Evolutionary conservation across 345 rosid genomes (phyloP).

Genomic region (Carallia pectinifolia): DNA sequence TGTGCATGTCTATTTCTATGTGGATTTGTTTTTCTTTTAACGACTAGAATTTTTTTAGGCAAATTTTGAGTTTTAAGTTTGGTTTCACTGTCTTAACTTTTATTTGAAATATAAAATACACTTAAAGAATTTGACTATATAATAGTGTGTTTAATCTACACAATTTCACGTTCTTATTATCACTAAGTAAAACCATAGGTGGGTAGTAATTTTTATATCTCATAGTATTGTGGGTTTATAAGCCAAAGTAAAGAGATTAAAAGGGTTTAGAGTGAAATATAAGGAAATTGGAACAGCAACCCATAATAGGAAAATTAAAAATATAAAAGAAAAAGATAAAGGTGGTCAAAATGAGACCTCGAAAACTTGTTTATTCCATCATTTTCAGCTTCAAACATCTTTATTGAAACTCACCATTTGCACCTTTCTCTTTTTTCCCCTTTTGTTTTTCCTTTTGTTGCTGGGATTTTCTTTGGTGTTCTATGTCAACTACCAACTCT

Average conservation of each 20-base stretch:
- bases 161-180: no score
- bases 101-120: no score
- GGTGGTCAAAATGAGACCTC: conserved; percentile 55
- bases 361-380: conserved; percentile 42
- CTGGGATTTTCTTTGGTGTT: conserved; percentile 2
- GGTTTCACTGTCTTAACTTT: no score
- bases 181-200: no score
- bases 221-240: neutral
- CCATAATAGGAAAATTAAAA: conserved; percentile 23
- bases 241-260: neutral
- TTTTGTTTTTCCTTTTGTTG: conserved; percentile 2
- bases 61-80: no score
- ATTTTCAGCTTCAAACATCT: conserved; percentile 33
- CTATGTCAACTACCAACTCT: neutral
- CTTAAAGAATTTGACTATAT: no score
- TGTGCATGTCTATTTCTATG: neutral
- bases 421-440: conserved; percentile 32
- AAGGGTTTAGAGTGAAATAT: conserved; percentile 1
- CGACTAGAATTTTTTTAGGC: neutral
- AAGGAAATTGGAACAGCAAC: conserved; percentile 21
- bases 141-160: no score
- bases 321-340: conserved; percentile 24
- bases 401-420: conserved; percentile 54
- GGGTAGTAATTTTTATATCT: neutral
- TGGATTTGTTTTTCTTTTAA: neutral